Conservation (phyloP, 2,329 filamentous ascomycete genomes). For the Paecilomyces formosus region DNA sequence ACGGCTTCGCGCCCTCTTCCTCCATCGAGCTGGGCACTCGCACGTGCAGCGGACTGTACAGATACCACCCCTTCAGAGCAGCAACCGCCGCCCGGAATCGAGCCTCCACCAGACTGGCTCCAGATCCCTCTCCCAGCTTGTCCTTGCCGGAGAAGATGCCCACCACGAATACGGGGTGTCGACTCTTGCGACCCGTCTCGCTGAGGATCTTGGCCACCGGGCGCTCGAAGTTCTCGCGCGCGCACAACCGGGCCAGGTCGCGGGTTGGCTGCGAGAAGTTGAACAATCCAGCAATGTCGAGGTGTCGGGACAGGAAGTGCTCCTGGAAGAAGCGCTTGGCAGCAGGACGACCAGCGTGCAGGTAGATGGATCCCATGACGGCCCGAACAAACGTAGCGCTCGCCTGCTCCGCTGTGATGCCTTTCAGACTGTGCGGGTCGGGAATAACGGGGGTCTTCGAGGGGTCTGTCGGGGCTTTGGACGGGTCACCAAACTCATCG, state of each 20-base stretch:
- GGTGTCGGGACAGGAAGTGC: slow-evolving; percentile 73
- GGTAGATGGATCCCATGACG: slow-evolving; percentile 74
- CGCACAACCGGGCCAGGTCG: slow-evolving; percentile 76
- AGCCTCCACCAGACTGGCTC: slow-evolving; percentile 68
- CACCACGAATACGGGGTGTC: slow-evolving; percentile 85
- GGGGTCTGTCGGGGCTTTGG: slow-evolving; percentile 22
- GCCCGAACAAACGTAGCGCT: slow-evolving; percentile 74
- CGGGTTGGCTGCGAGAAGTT: slow-evolving; percentile 74
- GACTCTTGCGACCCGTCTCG: slow-evolving; percentile 79
- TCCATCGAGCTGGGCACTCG: slow-evolving; percentile 65
- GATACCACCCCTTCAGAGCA: slow-evolving; percentile 88
- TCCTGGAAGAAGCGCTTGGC: slow-evolving; percentile 74
- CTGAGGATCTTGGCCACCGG: slow-evolving; percentile 81
- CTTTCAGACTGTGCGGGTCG: slow-evolving; percentile 13
- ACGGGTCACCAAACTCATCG: slow-evolving; percentile 73
- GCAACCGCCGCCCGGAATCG: slow-evolving; percentile 73
- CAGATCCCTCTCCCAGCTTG: slow-evolving; percentile 86
- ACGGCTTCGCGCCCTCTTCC: slow-evolving; percentile 52
- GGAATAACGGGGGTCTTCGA: slow-evolving; percentile 10
- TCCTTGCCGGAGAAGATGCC: slow-evolving; percentile 88
- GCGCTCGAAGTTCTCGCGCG: slow-evolving; percentile 77
- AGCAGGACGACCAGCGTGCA: slow-evolving; percentile 72
- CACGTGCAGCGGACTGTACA: slow-evolving; percentile 72
- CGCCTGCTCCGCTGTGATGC: slow-evolving; percentile 50
- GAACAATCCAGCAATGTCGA: slow-evolving; percentile 73